Evolutionary conservation across 192 early-diverging fungal species (phyloP), one percentile per base, ranked within the genome.

Genomic region (Kappamyces sp.): DNA sequence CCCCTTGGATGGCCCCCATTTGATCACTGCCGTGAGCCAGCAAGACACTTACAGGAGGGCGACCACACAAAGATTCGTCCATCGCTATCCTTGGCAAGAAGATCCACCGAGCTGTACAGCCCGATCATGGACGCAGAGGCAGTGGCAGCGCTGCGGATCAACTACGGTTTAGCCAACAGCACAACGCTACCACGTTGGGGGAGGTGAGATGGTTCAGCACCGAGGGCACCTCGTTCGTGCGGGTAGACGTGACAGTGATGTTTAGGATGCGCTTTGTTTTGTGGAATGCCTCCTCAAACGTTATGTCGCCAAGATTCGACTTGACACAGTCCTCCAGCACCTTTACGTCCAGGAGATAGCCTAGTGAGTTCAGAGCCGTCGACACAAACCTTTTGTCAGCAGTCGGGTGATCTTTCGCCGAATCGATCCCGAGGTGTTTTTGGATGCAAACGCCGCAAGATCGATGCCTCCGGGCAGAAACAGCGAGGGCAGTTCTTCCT

Each of bases 71-170:
- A 75, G 61, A 87, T 75, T 10, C 74, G 65, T 5, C 87, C 89
- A 41, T 76, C 67, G 36, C 80, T 82, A 48, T 87, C 82, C 47
- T 88, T 89, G 33, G 87, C 87, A 23, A 87, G 58, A 12, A 91
- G 63, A 51, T 87, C 81, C 32, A 79, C 83, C 9, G 74, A 74
- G 44, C 74, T 74, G 55, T 83, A 91, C 15, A 91, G 69, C 41
- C 87, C 87, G 4, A 84, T 66, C 42, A 76, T 74, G 1, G 86
- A 83, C n/a, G 84, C 80, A 5, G 88, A 87, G 9, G 81, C 81
- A 51, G 80, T 86, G 4, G 89, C 87, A 2, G 88, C 88, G 59
- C 83, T 86, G 68, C 87, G 76, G 53, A 90, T 87, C 5, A 90
- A 66, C 85, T 87, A 50, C 1, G 36, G 3, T 41, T 35, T 63